phyloP scores from a whole-genome alignment of 2,329 filamentous ascomycete species.

The Tolypocladium sp. region DNA sequence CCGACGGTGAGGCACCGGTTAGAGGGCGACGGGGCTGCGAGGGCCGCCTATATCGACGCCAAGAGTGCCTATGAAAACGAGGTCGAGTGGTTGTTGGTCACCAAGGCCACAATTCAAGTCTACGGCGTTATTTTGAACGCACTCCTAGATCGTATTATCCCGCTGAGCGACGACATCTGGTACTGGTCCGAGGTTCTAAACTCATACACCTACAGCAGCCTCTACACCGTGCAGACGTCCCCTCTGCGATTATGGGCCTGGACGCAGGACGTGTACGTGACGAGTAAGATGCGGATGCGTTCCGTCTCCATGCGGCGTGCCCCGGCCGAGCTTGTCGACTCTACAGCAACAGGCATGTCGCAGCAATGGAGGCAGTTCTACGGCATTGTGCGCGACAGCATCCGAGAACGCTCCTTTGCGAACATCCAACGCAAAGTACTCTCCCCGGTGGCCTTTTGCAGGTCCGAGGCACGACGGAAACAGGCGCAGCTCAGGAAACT shows the following conservation, averaged over 20 bases:
- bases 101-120: conserved; percentile 85
- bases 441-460: conserved; percentile 67
- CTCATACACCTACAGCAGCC: conserved; percentile 66
- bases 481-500: conserved; percentile 62
- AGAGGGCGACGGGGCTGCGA: conserved; percentile 22
- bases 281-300: conserved; percentile 41
- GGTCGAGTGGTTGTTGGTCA: conserved; percentile 82
- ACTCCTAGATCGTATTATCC: conserved; percentile 74
- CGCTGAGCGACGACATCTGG: conserved; percentile 78
- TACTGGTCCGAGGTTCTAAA: conserved; percentile 90
- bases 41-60: conserved; percentile 12
- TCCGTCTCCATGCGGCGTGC: conserved; percentile 18
- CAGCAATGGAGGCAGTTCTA: conserved; percentile 66
- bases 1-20: conserved; percentile 25
- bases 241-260: conserved; percentile 67
- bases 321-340: conserved; percentile 22
- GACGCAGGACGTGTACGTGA: conserved; percentile 58
- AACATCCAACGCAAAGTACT: conserved; percentile 65
- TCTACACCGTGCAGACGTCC: conserved; percentile 82
- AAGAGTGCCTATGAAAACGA: conserved; percentile 59
- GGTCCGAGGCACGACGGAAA: conserved; percentile 67
- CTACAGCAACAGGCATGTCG: conserved; percentile 29
- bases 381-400: conserved; percentile 64
- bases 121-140: conserved; percentile 73
- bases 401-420: conserved; percentile 61